Conservation (phyloP, 2,329 filamentous ascomycete species). For the Alternaria atra region DNA sequence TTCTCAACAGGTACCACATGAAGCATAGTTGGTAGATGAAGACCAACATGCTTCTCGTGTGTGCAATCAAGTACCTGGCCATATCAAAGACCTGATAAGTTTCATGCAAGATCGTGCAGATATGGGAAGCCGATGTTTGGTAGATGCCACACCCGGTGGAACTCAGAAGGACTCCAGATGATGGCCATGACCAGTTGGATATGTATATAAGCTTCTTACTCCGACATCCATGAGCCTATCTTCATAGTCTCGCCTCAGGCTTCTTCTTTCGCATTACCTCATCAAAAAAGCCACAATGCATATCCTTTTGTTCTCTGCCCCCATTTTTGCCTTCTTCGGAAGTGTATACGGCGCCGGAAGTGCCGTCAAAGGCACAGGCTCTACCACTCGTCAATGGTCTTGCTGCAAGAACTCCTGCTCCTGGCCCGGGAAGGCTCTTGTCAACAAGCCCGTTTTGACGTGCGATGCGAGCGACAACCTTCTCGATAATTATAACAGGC, state of each 20-base stretch:
- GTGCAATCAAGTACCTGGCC: neutral
- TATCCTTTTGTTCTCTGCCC: neutral
- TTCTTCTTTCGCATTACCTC: neutral
- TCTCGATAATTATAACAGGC: slow-evolving; percentile 55
- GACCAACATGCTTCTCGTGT: neutral
- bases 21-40: neutral
- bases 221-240: neutral
- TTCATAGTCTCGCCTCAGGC: neutral
- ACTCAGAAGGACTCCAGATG: neutral
- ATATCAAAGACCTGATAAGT: neutral
- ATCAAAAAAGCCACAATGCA: neutral
- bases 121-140: neutral
- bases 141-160: neutral
- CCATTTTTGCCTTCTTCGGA: neutral
- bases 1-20: neutral
- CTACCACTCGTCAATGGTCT: slow-evolving; percentile 32
- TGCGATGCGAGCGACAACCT: slow-evolving; percentile 64
- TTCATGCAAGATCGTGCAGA: neutral
- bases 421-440: slow-evolving; percentile 63
- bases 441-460: slow-evolving; percentile 58
- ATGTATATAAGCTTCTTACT: neutral
- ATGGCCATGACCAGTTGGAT: neutral
- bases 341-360: slow-evolving; percentile 12
- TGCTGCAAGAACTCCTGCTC: slow-evolving; percentile 59
- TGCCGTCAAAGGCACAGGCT: slow-evolving; percentile 25